phyloP scores from a whole-genome alignment of 495 filamentous ascomycete species.

The Penicillium taxi region DNA sequence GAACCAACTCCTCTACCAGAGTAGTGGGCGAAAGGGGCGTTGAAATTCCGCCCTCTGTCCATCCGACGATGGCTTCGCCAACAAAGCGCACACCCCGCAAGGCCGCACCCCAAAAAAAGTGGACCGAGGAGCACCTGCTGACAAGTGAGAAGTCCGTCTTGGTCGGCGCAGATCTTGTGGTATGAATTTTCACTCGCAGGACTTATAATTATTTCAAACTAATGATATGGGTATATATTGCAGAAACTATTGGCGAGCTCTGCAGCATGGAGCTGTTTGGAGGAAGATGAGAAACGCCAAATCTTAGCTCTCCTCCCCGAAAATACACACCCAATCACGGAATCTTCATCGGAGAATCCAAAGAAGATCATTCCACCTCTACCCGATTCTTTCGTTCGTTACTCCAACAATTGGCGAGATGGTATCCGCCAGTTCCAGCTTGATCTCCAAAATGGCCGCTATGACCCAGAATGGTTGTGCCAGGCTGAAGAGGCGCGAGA shows the following conservation, averaged over 20 bases:
- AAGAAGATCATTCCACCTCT: constrained; percentile 32
- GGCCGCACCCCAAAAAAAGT: constrained; percentile 27
- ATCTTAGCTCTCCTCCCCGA: constrained; percentile 52
- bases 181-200: constrained; percentile 22
- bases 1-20: constrained; percentile 15
- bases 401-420: constrained; percentile 44
- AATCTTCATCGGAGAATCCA: constrained; percentile 25
- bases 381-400: constrained; percentile 39
- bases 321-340: constrained; percentile 29
- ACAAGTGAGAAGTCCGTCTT: constrained; percentile 50
- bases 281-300: constrained; percentile 45
- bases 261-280: constrained; percentile 50
- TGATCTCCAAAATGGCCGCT: constrained; percentile 52
- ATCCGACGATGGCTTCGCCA: constrained; percentile 16
- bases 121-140: constrained; percentile 44
- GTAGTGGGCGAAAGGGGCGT: constrained; percentile 13
- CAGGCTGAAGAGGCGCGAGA: constrained; percentile 56
- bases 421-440: constrained; percentile 48
- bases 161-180: constrained; percentile 47
- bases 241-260: constrained; percentile 51
- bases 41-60: constrained; percentile 14
- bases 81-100: constrained; percentile 31
- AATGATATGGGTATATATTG: not conserved
- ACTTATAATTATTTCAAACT: not conserved
- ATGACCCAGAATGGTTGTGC: constrained; percentile 57